A percentile compares a stretch with the other conserved stretches of the same genome.
Conservation (phyloP, 495 filamentous ascomycete species). For the Arthonia radiata region DNA sequence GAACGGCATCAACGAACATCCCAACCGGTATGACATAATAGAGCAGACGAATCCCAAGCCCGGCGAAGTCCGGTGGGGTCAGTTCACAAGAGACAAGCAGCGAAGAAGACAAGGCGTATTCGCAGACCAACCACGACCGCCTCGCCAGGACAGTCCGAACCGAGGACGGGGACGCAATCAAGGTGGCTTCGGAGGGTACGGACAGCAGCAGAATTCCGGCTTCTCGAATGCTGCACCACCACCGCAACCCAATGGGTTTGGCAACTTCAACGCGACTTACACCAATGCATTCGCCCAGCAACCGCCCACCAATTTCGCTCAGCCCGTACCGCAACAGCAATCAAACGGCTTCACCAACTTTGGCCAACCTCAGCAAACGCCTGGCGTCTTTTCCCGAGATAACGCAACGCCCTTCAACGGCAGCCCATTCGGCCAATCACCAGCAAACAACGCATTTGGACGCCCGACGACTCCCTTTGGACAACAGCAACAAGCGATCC, state of each 20-base stretch:
- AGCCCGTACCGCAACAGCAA: background rate
- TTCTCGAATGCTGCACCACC: too few species aligned
- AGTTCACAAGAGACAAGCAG: too few species aligned
- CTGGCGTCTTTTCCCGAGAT: constrained; percentile 7
- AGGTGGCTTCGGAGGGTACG: background rate
- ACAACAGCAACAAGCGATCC: too few species aligned
- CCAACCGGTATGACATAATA: constrained; percentile 50
- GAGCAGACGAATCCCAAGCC: constrained; percentile 9
- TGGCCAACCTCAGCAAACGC: constrained; percentile 10
- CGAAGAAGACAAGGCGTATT: background rate
- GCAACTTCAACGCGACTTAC: too few species aligned
- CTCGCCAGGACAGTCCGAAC: constrained; percentile 10
- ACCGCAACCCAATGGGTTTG: too few species aligned
- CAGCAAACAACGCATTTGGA: constrained; percentile 2
- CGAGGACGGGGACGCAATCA: constrained; percentile 5
- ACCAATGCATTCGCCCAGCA: background rate
- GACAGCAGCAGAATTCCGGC: constrained; percentile 10
- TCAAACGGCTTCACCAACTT: constrained; percentile 3
- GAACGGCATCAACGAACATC: constrained; percentile 43
- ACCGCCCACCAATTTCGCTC: background rate
- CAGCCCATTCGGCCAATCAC: constrained; percentile 18
- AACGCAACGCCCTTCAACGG: constrained; percentile 5
- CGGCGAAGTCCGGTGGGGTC: constrained; percentile 3
- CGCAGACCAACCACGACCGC: constrained; percentile 12
- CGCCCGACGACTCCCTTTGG: constrained; percentile 11